These are phyloP conservation scores for Ophiostoma tasmaniense DNA, from an alignment of 2,329 filamentous ascomycete species.

Conservation along the genomic window DNA sequence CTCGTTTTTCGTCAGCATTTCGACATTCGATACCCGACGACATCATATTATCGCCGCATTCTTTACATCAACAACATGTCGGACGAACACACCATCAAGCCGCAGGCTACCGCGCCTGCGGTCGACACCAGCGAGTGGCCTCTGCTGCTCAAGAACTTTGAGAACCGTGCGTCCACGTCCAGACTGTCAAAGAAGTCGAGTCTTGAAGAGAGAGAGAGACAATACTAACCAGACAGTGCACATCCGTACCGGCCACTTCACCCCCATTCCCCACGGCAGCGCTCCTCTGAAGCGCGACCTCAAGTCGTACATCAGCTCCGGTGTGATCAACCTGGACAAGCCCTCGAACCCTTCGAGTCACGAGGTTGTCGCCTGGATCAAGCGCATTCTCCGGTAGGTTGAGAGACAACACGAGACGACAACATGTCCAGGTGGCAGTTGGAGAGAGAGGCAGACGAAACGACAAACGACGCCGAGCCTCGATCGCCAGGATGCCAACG, in stretches of 20 bases:
- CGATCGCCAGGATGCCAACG: neutral
- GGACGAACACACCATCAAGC: slow-evolving; percentile 84
- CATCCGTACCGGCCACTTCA: slow-evolving; percentile 92
- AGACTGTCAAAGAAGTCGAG: neutral
- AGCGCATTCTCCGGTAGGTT: slow-evolving; percentile 80
- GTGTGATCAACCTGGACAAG: slow-evolving; percentile 97
- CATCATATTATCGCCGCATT: neutral
- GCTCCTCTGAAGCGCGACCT: slow-evolving; percentile 87
- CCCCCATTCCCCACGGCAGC: slow-evolving; percentile 88
- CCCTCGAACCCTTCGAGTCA: slow-evolving; percentile 96
- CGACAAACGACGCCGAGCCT: slow-evolving; percentile 4
- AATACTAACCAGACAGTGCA: slow-evolving; percentile 50
- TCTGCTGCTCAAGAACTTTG: slow-evolving; percentile 90
- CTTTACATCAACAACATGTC: slow-evolving; percentile 21
- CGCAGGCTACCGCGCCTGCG: slow-evolving; percentile 67
- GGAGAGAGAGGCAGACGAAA: neutral
- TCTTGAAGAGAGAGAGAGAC: slow-evolving; percentile 13
- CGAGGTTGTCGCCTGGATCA: slow-evolving; percentile 98
- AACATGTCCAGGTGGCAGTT: too few species aligned
- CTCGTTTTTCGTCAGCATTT: neutral
- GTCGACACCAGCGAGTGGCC: slow-evolving; percentile 87
- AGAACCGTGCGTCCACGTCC: slow-evolving; percentile 59
- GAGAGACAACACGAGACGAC: neutral
- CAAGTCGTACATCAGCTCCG: slow-evolving; percentile 93
- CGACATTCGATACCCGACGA: neutral